phyloP scores from a whole-genome alignment of 441 rosid genomes.

The Aleurites moluccanus region DNA sequence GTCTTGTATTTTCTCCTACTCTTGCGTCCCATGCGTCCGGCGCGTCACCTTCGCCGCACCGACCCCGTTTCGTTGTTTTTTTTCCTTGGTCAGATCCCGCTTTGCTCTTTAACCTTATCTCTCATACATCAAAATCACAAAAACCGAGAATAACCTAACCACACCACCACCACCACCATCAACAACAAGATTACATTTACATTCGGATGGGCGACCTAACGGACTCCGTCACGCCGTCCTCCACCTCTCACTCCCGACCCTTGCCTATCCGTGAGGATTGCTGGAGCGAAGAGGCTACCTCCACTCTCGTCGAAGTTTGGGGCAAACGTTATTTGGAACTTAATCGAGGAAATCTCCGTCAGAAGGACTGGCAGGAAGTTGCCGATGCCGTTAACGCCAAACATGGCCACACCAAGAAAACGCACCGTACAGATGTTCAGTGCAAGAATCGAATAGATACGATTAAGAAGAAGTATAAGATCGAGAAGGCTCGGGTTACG shows the following conservation, averaged over 20 bases:
- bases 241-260: slow-evolving; percentile 54
- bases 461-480: slow-evolving; percentile 89
- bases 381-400: slow-evolving; percentile 89
- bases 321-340: slow-evolving; percentile 79
- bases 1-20: slow-evolving; percentile 23
- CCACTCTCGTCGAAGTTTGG: slow-evolving; percentile 91
- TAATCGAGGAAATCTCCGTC: slow-evolving; percentile 90
- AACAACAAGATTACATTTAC: background rate
- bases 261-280: slow-evolving; percentile 87
- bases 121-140: background rate
- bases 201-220: slow-evolving; percentile 49
- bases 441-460: slow-evolving; percentile 98
- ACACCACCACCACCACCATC: background rate
- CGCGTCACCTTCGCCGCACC: slow-evolving; percentile 53
- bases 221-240: slow-evolving; percentile 56
- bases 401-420: slow-evolving; percentile 82
- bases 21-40: slow-evolving; percentile 49
- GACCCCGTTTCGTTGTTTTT: slow-evolving; percentile 23
- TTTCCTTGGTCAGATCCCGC: slow-evolving; percentile 10
- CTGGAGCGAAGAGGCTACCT: slow-evolving; percentile 97
- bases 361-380: slow-evolving; percentile 96
- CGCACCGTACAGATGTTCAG: slow-evolving; percentile 92
- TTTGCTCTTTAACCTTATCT: slow-evolving; percentile 11
- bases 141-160: background rate
- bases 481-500: slow-evolving; percentile 74